Evolutionary conservation across 140 eudicot species (phyloP).

Genomic region (Bidens hawaiensis): DNA sequence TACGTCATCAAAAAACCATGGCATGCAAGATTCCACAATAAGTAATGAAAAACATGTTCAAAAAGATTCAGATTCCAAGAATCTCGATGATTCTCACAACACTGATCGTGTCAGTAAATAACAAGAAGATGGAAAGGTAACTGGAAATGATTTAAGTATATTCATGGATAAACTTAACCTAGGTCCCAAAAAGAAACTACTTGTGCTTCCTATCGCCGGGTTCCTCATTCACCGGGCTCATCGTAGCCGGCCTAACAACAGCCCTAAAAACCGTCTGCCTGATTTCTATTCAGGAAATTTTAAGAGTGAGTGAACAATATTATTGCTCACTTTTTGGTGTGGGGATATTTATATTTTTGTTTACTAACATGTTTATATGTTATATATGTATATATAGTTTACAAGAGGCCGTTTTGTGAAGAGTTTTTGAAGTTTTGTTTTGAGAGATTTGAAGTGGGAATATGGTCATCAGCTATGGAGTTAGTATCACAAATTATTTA

Average conservation of each 20-base stretch:
- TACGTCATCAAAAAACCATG: no score
- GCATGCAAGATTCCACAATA: no score
- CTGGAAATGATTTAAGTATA: conserved; percentile 12
- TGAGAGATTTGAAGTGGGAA: conserved; percentile 66
- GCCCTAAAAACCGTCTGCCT: conserved; percentile 23
- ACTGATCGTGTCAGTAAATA: background rate
- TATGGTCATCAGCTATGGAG: conserved; percentile 76
- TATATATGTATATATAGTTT: conserved; percentile 26
- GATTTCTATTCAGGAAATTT: conserved; percentile 35
- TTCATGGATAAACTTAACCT: conserved; percentile 39
- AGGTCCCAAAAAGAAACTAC: conserved; percentile 58
- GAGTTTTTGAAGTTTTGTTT: conserved; percentile 67
- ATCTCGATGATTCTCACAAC: conserved; percentile 5
- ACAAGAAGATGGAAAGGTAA: conserved; percentile 1
- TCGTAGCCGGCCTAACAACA: conserved; percentile 3
- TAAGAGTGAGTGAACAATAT: conserved; percentile 17
- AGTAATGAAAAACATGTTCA: no score
- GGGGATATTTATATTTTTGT: background rate
- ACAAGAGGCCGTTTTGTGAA: conserved; percentile 59
- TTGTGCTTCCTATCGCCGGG: conserved; percentile 42
- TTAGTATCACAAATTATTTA: conserved; percentile 18
- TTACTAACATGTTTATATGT: background rate
- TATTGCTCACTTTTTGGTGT: background rate
- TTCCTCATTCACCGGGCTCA: conserved; percentile 36
- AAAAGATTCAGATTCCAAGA: no score